A percentile compares a stretch with the other conserved stretches of the same genome.
Evolutionary conservation across 2,329 filamentous ascomycete species (phyloP).

Genomic region (Cladosporium austrohemisphaericum): DNA sequence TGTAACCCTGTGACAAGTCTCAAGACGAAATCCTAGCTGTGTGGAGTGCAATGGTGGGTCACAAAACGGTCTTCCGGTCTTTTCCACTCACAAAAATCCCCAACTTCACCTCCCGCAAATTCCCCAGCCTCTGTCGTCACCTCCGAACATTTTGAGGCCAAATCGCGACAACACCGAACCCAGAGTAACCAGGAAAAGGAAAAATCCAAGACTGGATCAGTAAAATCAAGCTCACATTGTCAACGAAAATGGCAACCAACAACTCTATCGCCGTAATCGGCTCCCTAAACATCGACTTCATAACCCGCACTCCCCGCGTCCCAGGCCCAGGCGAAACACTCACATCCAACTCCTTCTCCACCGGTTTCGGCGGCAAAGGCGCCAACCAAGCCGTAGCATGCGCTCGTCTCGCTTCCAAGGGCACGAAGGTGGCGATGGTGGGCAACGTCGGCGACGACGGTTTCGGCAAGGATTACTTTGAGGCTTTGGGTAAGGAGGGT

Average conservation of each 20-base stretch:
- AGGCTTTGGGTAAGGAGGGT: constrained; percentile 42
- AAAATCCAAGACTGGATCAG: not conserved
- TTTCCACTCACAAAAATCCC: not conserved
- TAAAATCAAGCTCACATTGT: not conserved
- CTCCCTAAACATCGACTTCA: constrained; percentile 91
- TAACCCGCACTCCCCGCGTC: constrained; percentile 80
- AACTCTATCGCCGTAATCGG: constrained; percentile 74
- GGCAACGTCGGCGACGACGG: constrained; percentile 48
- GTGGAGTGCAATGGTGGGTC: constrained; percentile 5
- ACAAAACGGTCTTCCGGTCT: not conserved
- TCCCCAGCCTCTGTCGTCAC: constrained; percentile 4
- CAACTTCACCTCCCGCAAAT: constrained; percentile 1
- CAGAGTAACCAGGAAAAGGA: not conserved
- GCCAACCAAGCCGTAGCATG: constrained; percentile 78
- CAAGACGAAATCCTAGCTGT: not conserved
- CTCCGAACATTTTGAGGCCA: not conserved
- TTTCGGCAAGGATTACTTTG: constrained; percentile 39
- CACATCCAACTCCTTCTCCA: constrained; percentile 71
- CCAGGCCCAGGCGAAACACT: constrained; percentile 84
- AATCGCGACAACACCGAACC: not conserved
- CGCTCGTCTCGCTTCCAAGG: constrained; percentile 26
- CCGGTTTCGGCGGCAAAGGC: constrained; percentile 85
- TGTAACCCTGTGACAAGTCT: not conserved
- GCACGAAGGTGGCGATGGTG: constrained; percentile 47
- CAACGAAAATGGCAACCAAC: constrained; percentile 3